Evolutionary conservation across 2,329 filamentous ascomycete species (phyloP), one percentile per base, ranked within the genome.

Genomic region (Sporothrix curviconia): DNA sequence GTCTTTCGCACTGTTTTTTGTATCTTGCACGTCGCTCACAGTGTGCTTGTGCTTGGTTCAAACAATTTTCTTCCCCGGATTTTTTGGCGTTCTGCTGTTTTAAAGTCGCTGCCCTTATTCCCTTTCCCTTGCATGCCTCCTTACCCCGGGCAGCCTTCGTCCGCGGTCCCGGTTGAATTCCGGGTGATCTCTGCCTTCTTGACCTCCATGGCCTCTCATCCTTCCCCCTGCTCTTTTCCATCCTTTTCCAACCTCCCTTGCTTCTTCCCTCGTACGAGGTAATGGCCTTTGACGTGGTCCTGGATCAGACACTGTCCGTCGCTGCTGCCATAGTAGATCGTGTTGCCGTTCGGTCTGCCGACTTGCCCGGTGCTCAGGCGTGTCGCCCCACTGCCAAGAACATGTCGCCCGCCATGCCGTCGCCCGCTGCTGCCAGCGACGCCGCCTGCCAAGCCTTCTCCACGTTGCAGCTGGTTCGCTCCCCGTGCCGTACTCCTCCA

Each of bases 271-370:
- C 30, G 28, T 42, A 42, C 32, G 44, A 51, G 24, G 12, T n/a
- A 17, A 73, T 72, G 28, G 64, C 67, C 32, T 65, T 64, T n/a
- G n/a, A 78, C 68, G 60, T 78, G 75, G 46, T 78, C 66, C 7
- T 71, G 72, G 25, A 77, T 72, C 58, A 78, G 62, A 60, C 75
- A 78, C 12, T 69, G 68, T 66, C 71, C 77, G 22, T 75, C 71
- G 12, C 65, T 66, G 17, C 68, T 71, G 19, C 70, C 70, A 30
- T 71, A 73, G 63, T 74, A 78, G 59, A 78, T 72, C 12, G 75
- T 78, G 54, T 74, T 70, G n/a, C 71, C 71, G 50, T 78, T 76
- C n/a, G n/a, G 47, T 70, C 66, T 0, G 74, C 71, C 24, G 44
- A 39, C 60, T 70, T 68, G 2, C 76, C 76, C 8, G 60, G n/a